phyloP scores from a whole-genome alignment of 2,329 filamentous ascomycete species.

The Albifimbria verrucaria region DNA sequence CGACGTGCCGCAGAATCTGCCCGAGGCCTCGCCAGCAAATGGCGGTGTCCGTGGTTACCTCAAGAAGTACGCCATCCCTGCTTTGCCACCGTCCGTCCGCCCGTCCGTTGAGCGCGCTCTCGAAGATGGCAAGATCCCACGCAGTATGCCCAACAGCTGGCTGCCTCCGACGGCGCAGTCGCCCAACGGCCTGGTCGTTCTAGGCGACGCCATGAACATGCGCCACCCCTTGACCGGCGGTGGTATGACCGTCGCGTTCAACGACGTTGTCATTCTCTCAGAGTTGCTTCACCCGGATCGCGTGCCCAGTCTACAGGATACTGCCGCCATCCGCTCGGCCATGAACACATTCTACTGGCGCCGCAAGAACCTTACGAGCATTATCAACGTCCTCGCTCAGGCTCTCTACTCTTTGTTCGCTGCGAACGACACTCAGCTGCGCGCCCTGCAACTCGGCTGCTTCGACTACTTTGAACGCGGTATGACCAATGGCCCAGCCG shows the following conservation, averaged over 20 bases:
- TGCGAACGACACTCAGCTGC: conserved; percentile 73
- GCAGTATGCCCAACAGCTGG: conserved; percentile 93
- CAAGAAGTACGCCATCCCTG: conserved; percentile 72
- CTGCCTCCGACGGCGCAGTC: conserved; percentile 69
- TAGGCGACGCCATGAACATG: conserved; percentile 98
- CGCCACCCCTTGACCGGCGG: conserved; percentile 96
- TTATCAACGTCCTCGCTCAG: conserved; percentile 97
- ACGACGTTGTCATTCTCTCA: conserved; percentile 78
- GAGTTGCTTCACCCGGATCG: conserved; percentile 67
- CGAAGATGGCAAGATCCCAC: conserved; percentile 70
- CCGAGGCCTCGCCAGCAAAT: conserved; percentile 66
- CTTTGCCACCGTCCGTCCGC: conserved; percentile 67
- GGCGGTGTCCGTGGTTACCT: conserved; percentile 88
- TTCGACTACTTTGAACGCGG: conserved; percentile 86
- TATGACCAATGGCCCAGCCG: conserved; percentile 73
- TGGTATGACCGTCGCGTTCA: conserved; percentile 97
- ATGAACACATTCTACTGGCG: conserved; percentile 81
- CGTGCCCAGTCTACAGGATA: conserved; percentile 69
- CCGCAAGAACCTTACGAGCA: conserved; percentile 75
- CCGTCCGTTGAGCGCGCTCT: conserved; percentile 75
- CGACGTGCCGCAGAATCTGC: conserved; percentile 76
- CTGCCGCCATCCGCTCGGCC: conserved; percentile 60
- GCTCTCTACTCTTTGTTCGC: conserved; percentile 91
- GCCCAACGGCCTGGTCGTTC: conserved; percentile 65
- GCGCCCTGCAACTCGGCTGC: conserved; percentile 81